These are phyloP conservation scores for Bimuria novae-zelandiae DNA, from an alignment of 2,329 filamentous ascomycete species.

Conservation along the genomic window DNA sequence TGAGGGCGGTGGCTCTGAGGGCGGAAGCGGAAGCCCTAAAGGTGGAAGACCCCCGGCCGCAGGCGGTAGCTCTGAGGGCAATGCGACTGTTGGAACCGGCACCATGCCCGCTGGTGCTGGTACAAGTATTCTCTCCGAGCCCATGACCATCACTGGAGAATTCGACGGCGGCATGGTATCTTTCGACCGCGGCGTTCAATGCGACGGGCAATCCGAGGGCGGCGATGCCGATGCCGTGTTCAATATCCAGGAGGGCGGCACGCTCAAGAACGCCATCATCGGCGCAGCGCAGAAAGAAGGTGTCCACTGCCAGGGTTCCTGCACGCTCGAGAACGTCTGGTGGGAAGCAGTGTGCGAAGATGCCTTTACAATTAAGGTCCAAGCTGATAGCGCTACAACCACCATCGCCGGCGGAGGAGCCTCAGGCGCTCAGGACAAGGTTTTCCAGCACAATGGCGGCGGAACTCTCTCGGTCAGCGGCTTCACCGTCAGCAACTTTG, in stretches of 20 bases:
- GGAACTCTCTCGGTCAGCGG: conserved; percentile 45
- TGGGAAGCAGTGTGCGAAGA: conserved; percentile 49
- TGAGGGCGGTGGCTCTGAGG: too few species aligned
- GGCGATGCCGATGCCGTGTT: conserved; percentile 54
- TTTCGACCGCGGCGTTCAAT: not conserved
- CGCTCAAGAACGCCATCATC: conserved; percentile 59
- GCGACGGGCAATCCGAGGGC: not conserved
- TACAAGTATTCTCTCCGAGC: not conserved
- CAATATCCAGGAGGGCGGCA: conserved; percentile 55
- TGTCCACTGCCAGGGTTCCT: conserved; percentile 56
- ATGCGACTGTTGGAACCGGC: too few species aligned
- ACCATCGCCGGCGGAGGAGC: conserved; percentile 50
- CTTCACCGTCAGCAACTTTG: conserved; percentile 41
- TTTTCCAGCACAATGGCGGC: conserved; percentile 48
- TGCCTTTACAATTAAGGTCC: conserved; percentile 41
- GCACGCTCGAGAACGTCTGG: conserved; percentile 53
- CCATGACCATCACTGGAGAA: not conserved
- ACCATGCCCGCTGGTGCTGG: not conserved
- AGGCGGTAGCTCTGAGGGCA: too few species aligned
- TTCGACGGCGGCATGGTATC: not conserved
- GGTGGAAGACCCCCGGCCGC: too few species aligned
- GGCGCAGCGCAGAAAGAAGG: conserved; percentile 57
- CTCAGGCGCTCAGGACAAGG: conserved; percentile 43
- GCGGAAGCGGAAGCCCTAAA: too few species aligned
- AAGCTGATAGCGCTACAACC: conserved; percentile 33